phyloP scores from a whole-genome alignment of 2,329 filamentous ascomycete genomes.

The Epichloe brachyelytri region DNA sequence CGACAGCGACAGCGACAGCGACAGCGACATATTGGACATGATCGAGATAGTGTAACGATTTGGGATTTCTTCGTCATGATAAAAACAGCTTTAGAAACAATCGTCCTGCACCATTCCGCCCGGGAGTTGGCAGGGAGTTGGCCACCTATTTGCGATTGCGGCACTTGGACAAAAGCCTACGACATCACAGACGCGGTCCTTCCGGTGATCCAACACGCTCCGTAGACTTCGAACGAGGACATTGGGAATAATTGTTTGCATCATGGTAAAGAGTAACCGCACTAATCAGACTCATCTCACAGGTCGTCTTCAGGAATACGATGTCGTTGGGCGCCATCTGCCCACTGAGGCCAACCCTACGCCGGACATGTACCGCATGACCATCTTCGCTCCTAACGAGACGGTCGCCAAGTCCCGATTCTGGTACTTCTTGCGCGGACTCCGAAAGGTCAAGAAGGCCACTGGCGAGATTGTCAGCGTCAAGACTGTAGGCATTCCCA shows the following conservation, averaged over 20 bases:
- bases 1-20: neutral
- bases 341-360: conserved; percentile 94
- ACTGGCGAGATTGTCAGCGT: conserved; percentile 97
- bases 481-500: conserved; percentile 58
- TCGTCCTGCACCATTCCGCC: too few relatives aligned
- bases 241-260: too few relatives aligned
- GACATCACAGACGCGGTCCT: too few relatives aligned
- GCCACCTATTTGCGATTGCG: neutral
- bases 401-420: conserved; percentile 99
- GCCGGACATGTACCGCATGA: conserved; percentile 99
- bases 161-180: neutral
- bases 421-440: conserved; percentile 99
- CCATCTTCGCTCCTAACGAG: conserved; percentile 95
- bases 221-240: neutral
- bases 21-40: neutral
- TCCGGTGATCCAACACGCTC: neutral
- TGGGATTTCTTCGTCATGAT: too few relatives aligned
- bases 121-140: neutral
- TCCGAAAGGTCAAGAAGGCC: conserved; percentile 99
- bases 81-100: too few relatives aligned
- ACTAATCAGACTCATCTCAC: conserved; percentile 10
- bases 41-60: neutral
- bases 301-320: conserved; percentile 99
- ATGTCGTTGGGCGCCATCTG: conserved; percentile 99
- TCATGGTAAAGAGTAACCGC: neutral